phyloP scores from a whole-genome alignment of 345 rosid species.

The Eucalyptus grandis region DNA sequence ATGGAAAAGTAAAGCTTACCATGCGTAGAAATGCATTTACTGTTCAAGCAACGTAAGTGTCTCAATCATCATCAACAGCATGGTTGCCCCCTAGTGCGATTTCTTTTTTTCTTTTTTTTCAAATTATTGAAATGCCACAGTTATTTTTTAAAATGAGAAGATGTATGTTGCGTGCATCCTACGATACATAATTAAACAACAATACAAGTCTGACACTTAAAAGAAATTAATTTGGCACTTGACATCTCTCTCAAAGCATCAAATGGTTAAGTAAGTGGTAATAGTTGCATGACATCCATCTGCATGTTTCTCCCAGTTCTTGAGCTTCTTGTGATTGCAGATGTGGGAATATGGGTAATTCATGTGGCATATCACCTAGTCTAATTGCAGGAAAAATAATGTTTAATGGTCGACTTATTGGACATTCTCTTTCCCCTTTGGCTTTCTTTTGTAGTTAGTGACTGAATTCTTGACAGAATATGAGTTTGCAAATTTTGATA shows the following conservation, averaged over 20 bases:
- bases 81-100: background rate
- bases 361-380: background rate
- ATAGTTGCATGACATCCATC: background rate
- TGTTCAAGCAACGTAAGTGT: constrained; percentile 8
- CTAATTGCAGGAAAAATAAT: background rate
- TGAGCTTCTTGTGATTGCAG: background rate
- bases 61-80: background rate
- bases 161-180: background rate
- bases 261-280: background rate
- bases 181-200: background rate
- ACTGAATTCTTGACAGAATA: background rate
- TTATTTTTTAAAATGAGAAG: background rate
- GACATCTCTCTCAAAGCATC: background rate
- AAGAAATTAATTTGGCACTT: background rate
- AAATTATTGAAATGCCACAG: background rate
- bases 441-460: background rate
- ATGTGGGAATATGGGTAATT: background rate
- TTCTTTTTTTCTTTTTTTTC: background rate
- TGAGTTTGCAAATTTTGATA: background rate
- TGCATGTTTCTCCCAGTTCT: background rate
- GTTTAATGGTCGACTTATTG: background rate
- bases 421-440: background rate
- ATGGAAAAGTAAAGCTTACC: background rate
- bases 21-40: background rate
- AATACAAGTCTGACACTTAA: background rate